Evolutionary conservation across 2,329 filamentous ascomycete species (phyloP), one percentile per base, ranked within the genome.

Genomic region (Zalaria sp.): DNA sequence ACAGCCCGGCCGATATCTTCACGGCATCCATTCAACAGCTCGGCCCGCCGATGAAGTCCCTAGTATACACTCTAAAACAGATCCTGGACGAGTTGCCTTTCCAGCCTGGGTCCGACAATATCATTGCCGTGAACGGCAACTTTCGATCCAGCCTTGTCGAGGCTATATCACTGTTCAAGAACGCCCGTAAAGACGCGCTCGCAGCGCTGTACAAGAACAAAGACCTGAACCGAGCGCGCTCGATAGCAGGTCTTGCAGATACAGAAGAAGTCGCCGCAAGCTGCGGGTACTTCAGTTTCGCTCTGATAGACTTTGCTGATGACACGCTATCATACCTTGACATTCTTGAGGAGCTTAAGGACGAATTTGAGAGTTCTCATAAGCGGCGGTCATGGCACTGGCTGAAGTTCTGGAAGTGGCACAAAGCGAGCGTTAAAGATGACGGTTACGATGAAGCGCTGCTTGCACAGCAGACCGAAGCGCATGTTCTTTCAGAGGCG

Each of bases 261-360:
- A 87, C 94, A 43, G 91, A 98, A 58, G 91, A 98, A 60, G 88
- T 96, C 7, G 88, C 89, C 34, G 89, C 91, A n/a, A 93, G 88
- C 43, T 98, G 91, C 55, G 89, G 91, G 0, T 88, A 96, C 61
- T 98, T 96, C 57, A 89, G 84, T 56, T 95, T 91, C 57, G 93
- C 83, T 35, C 68, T 98, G 26, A 76, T 91, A 47, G 83, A 91
- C 50, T 89, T 96, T 55, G 88, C 86, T 0, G 84, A 93, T 56
- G 87, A 95, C 55, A 83, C 93, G 65, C 77, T 84, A 49, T 75
- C 74, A 8, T 91, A 93, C 51, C 62, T 98, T 36, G 77, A 85
- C 40, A 79, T 91, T 1, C 65, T 98, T 4, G 86, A 95, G 54
- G 84, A 94, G 35, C 63, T 96, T 34, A 88, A 91, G 57, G 57